Base-by-base conservation (phyloP, 2,329 filamentous ascomycete species). In the Aspergillus sp. region DNA sequence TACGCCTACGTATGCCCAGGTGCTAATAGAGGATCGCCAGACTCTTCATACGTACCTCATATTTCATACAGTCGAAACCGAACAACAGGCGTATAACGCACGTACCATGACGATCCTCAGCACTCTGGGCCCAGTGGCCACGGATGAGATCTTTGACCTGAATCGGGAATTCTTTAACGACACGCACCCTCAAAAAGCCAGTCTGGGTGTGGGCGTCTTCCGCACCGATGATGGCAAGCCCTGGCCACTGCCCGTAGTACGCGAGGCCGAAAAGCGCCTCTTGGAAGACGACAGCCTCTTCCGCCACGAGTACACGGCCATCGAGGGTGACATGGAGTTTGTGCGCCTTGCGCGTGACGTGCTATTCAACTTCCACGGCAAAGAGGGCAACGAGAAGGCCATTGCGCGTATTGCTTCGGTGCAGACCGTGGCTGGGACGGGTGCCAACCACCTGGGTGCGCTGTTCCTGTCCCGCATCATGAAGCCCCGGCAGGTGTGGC, bases 281-380 rank as follows among this genome's bases (percentile, higher is more conserved):
- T 79, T 94, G 55, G 83, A 81, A 65, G 83, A 85, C 66, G 87
- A 96, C 71, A 88, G 89, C 63, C 79, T 87, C 45, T 79, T 93
- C 60, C 91, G 96, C 73, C 93, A 97, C 76, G 93, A 98, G 76
- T 98, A 97, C 74, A 87, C 91, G 47, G 89, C 91, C 48, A 97
- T 97, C 67, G 85, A 88, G 55, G 93, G 93, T 62, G 79, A 95
- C 52, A 72, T 82, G 45, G 76, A 82, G 51, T 94, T 97, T 74
- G 91, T 88, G 47, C 78, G 80, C 61, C 88, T 91, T 63, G 90
- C 91, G 27, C 86, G 88, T 62, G 88, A 93, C 73, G 78, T 97
- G 56, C 85, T 95, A 57, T 81, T 97, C 42, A 64, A 65, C 34
- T 67, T 68, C 36, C 58, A 64, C 44, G 86, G 88, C 84, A 54